Percentiles rank a stretch among this genome's conserved stretches.
These are phyloP conservation scores for Leptographium lundbergii DNA, from an alignment of 2,329 filamentous ascomycete genomes.

Conservation along the genomic window DNA sequence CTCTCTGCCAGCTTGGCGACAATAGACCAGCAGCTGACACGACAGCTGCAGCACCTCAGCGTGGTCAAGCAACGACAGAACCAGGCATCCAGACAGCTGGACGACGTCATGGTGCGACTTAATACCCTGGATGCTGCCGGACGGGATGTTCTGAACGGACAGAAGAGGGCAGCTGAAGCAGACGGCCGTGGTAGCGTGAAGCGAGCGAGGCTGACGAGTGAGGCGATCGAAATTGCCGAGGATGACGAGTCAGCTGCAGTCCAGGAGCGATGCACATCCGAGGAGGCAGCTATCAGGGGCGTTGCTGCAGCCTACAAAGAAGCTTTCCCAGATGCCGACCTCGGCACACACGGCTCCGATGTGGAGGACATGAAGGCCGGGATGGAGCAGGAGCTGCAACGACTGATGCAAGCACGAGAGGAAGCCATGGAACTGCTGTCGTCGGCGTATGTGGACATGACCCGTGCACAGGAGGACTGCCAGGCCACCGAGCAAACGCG, in stretches of 20 bases:
- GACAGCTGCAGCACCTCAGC: neutral
- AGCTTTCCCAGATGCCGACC: neutral
- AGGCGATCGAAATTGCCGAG: neutral
- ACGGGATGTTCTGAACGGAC: neutral
- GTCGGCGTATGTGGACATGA: conserved; percentile 15
- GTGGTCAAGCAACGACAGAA: neutral
- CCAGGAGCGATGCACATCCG: neutral
- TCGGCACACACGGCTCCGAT: neutral
- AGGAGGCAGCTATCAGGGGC: neutral
- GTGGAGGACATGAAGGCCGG: conserved; percentile 2
- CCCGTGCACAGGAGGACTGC: conserved; percentile 12
- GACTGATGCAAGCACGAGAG: neutral
- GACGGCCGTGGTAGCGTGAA: neutral
- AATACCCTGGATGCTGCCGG: neutral
- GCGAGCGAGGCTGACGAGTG: neutral
- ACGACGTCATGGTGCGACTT: neutral
- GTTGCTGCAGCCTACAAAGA: neutral
- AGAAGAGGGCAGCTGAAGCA: neutral
- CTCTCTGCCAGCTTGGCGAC: neutral
- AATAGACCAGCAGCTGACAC: neutral
- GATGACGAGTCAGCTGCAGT: neutral
- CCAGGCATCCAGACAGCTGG: neutral
- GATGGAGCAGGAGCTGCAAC: conserved; percentile 19
- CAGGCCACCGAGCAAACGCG: neutral
- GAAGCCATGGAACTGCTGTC: conserved; percentile 16